These are phyloP conservation scores for Arctium minus DNA, from an alignment of 129 eudicot species.

Conservation along the genomic window DNA sequence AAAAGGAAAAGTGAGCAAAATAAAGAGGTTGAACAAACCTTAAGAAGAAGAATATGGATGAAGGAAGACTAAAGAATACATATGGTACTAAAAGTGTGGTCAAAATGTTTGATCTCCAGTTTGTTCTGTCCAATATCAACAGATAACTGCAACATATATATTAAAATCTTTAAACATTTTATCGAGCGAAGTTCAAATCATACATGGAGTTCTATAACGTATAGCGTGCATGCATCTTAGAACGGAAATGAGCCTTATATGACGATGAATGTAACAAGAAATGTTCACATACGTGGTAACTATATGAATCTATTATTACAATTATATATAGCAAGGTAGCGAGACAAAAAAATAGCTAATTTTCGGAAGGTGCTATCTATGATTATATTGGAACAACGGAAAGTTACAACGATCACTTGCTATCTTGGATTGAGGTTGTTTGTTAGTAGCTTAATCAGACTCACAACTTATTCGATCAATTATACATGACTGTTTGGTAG, in stretches of 20 bases:
- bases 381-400: no score
- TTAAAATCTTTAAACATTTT: not conserved
- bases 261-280: not conserved
- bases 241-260: not conserved
- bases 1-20: not conserved
- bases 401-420: not conserved
- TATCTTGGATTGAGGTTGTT: not conserved
- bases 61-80: slow-evolving; percentile 69
- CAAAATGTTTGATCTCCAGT: slow-evolving; percentile 84
- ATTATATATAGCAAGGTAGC: not conserved
- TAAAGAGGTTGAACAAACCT: slow-evolving; percentile 41
- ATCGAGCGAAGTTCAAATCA: not conserved
- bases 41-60: slow-evolving; percentile 43
- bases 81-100: slow-evolving; percentile 80
- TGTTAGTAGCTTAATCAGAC: no score
- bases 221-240: not conserved
- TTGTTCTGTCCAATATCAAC: slow-evolving; percentile 82
- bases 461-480: no score
- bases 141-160: slow-evolving; percentile 54
- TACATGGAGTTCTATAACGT: not conserved
- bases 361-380: no score
- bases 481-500: no score
- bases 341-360: no score
- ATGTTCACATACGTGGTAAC: not conserved
- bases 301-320: not conserved